Evolutionary conservation across 768 basidiomycete genomes (phyloP), one percentile per base, ranked within the genome.

Genomic region (Suillus tomentosus): DNA sequence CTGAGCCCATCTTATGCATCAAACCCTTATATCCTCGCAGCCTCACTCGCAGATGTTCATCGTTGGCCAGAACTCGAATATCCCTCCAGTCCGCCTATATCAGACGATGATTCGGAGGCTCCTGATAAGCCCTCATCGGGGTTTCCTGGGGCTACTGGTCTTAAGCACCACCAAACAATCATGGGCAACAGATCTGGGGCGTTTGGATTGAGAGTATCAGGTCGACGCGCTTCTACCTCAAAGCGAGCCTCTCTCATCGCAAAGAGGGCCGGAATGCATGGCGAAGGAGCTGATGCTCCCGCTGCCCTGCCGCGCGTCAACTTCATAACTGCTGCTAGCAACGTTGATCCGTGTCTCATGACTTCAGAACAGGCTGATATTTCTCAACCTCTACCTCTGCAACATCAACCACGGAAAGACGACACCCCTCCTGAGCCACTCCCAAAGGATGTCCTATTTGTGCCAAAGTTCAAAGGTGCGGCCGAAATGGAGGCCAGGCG

Each of bases 131-230:
- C 67, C 11, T 58, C 65, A 40, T 55, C 78, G 73, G 68, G 83
- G 76, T 68, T 82, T 78, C 75, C 85, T 75, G 74, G 88, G 70
- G 72, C 85, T 67, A 75, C 81, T 13, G 71, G 84, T 15, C 81
- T 97, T 67, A 92, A 90, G 71, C 90, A 96, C 75, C 91, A 93
- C 7, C 87, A 90, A 70, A 97, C 96, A 3, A 96, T 97, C 71
- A 88, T 95, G 83, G 93, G 88, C 4, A 79, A 79, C 13, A 82
- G 86, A 31, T 82, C 85, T 0, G 92, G 92, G 5, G 91, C 84
- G 0, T 72, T 90, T 1, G 95, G 95, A 0, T 82, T 96, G 77
- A 82, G 95, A 27, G 89, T 94, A 3, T 78, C 84, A 34, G 94
- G 87, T 1, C 87, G 87, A 68, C 79, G 88, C 17, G 76, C 72